Base-by-base conservation (phyloP, 2,329 filamentous ascomycete species). In the Cadophora sp. region DNA sequence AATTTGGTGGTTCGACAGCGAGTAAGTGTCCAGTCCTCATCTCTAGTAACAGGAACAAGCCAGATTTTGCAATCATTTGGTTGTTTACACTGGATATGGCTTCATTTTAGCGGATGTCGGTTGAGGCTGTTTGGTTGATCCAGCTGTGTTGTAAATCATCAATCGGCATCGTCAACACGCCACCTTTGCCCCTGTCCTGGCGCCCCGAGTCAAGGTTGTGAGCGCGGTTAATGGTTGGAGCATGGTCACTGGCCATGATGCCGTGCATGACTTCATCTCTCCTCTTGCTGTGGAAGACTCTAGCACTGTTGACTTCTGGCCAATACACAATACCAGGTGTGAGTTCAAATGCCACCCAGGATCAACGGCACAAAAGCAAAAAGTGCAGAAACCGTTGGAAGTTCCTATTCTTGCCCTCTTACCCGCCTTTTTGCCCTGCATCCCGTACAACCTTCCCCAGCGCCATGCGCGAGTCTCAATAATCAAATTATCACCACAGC, bases 131-230 rank as follows among this genome's bases (percentile, higher is more conserved):
- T 30, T 6, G 6, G 27, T 30, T 30, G 4, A 30, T n/a, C n/a
- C n/a, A n/a, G n/a, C n/a, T n/a, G n/a, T 30, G 33, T 16, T 41
- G 48, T 16, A 51, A 51, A 61, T 39, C 7, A 39, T 11, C 36
- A 39, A 11, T 60, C 45, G 48, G 60, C 62, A 36, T 65, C 55
- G 47, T 36, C 39, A 61, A 56, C 58, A 66, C 58, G 64, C 64
- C 64, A 61, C 58, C 58, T 66, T n/a, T 13, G 4, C 41, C 62
- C 51, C 27, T 47, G 20, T n/a, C 53, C 51, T 33, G 14, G 6
- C 4, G 60, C 1, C 48, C 27, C 13, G 14, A 27, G 48, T 18
- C 48, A 51, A 20, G 48, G 48, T 51, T 27, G 7, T 9, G 48
- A 30, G 48, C 48, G 30, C 48, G 48, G 50, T 48, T n/a, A 48